A percentile compares a stretch with the other conserved stretches of the same genome.
These are phyloP conservation scores for Musa itinerans DNA, from an alignment of 176 grass and related monocot species.

Conservation along the genomic window DNA sequence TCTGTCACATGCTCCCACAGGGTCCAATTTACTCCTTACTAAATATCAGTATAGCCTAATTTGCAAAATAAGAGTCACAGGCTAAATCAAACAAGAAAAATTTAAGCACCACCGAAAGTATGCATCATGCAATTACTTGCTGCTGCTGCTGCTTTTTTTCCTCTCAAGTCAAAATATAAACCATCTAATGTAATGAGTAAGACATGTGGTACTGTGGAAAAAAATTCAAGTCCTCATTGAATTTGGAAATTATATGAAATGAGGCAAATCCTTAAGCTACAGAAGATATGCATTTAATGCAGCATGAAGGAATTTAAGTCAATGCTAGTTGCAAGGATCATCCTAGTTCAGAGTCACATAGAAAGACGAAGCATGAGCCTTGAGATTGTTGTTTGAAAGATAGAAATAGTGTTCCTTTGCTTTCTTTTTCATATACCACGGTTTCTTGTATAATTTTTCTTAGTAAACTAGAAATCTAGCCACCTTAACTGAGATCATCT, in stretches of 20 bases:
- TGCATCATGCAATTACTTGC: not conserved
- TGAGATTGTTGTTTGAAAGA: too few species aligned
- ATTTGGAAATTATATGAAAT: too few species aligned
- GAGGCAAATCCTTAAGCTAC: too few species aligned
- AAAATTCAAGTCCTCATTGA: too few species aligned
- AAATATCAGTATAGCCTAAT: constrained; percentile 18
- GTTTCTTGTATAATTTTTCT: not conserved
- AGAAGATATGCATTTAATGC: not conserved
- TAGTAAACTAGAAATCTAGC: not conserved
- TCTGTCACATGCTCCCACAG: constrained; percentile 69
- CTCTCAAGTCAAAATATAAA: too few species aligned
- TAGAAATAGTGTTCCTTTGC: not conserved
- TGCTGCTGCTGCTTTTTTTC: not conserved
- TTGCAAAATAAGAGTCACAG: constrained; percentile 24
- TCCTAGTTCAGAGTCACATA: not conserved
- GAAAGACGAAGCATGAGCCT: too few species aligned
- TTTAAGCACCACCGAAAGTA: not conserved
- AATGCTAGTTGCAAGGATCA: not conserved
- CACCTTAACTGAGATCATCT: not conserved
- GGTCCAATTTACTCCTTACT: constrained; percentile 41
- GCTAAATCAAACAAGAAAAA: constrained; percentile 7
- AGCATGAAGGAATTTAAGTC: not conserved
- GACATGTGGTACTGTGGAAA: too few species aligned
- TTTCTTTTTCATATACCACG: not conserved
- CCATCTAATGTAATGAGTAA: too few species aligned